These are phyloP conservation scores for Dactylorhiza incarnata DNA, from an alignment of 106 monocot genomes.

Conservation along the genomic window DNA sequence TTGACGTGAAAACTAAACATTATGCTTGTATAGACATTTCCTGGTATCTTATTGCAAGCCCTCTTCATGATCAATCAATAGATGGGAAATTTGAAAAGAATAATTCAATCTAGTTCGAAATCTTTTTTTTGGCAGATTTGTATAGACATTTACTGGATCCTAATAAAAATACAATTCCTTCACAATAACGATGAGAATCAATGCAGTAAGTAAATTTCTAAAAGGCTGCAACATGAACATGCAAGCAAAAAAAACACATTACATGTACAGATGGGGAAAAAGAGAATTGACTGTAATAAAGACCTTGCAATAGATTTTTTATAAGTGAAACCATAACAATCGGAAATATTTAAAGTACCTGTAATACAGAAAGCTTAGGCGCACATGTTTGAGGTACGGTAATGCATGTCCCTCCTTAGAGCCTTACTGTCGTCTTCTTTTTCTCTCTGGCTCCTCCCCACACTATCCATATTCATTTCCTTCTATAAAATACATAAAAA, in stretches of 20 bases:
- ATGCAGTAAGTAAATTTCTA: neutral
- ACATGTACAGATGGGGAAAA: neutral
- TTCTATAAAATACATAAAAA: constrained; percentile 32
- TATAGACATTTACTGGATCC: no score
- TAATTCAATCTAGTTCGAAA: no score
- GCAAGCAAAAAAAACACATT: neutral
- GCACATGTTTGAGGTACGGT: constrained; percentile 81
- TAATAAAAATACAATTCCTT: no score
- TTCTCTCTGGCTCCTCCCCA: constrained; percentile 89
- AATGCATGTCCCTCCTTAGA: constrained; percentile 87
- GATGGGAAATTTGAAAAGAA: no score
- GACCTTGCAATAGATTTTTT: constrained; percentile 4
- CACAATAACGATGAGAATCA: neutral
- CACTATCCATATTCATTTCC: constrained; percentile 99
- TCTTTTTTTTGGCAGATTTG: no score
- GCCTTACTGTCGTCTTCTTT: constrained; percentile 69
- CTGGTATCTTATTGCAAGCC: no score
- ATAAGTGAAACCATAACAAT: neutral
- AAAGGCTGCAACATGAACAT: neutral
- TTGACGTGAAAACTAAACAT: no score
- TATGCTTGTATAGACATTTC: no score
- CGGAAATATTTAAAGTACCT: constrained; percentile 42
- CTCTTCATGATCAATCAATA: no score
- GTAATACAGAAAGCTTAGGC: constrained; percentile 67
- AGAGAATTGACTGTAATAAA: neutral